Conservation (phyloP, 2,329 filamentous ascomycete species). For the Pezizomycotina sp. region DNA sequence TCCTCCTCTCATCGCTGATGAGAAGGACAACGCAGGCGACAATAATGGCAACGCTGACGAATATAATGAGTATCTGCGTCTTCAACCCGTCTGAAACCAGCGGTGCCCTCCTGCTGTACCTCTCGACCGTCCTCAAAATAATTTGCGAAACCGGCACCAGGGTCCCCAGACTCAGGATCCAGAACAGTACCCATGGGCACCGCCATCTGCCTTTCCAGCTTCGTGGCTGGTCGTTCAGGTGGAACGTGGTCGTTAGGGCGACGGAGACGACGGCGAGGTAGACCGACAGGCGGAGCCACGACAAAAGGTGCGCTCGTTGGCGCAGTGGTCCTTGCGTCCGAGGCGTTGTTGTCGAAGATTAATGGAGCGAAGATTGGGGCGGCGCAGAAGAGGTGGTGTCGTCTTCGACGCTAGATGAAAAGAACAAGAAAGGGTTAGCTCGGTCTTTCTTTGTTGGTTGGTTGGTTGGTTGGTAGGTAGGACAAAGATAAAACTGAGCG, state of each 20-base stretch:
- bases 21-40: constrained; percentile 15
- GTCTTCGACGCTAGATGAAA: constrained; percentile 7
- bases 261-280: constrained; percentile 83
- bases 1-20: constrained; percentile 12
- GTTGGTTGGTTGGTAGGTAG: no score
- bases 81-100: constrained; percentile 89
- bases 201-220: constrained; percentile 58
- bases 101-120: constrained; percentile 61
- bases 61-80: constrained; percentile 42
- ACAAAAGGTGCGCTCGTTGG: constrained; percentile 73
- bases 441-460: no score
- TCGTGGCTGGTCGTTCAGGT: constrained; percentile 59
- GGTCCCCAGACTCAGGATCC: constrained; percentile 62
- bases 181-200: constrained; percentile 78
- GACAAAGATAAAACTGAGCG: constrained; percentile 1
- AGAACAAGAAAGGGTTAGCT: background rate
- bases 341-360: constrained; percentile 57
- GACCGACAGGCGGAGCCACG: constrained; percentile 73
- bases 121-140: constrained; percentile 65
- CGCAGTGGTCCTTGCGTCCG: constrained; percentile 65
- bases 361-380: constrained; percentile 50
- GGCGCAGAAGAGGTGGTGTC: constrained; percentile 25
- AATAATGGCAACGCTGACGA: constrained; percentile 4
- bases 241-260: constrained; percentile 85
- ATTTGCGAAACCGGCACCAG: constrained; percentile 64